A percentile compares a stretch with the other conserved stretches of the same genome.
These are phyloP conservation scores for Neoarthrinium moseri DNA, from an alignment of 2,329 filamentous ascomycete genomes.

Conservation along the genomic window DNA sequence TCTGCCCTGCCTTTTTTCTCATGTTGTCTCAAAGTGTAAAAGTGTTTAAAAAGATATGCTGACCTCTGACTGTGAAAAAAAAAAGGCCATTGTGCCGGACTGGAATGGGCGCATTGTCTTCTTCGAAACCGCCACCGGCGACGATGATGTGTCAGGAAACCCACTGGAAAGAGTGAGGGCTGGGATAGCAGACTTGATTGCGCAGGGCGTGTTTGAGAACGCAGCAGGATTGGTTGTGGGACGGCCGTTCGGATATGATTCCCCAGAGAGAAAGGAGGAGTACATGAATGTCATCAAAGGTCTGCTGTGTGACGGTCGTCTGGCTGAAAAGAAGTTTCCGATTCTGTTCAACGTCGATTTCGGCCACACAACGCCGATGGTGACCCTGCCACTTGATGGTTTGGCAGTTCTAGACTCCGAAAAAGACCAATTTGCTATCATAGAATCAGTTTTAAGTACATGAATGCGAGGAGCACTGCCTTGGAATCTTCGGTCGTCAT, in stretches of 20 bases:
- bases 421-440: slow-evolving; percentile 32
- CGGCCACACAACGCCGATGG: slow-evolving; percentile 39
- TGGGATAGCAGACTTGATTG: slow-evolving; percentile 38
- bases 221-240: slow-evolving; percentile 40
- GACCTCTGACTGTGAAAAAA: too few relatives aligned
- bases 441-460: too few relatives aligned
- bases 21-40: too few relatives aligned
- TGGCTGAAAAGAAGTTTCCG: slow-evolving; percentile 32
- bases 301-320: slow-evolving; percentile 32
- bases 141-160: slow-evolving; percentile 22
- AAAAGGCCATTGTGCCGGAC: slow-evolving; percentile 31
- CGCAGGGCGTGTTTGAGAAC: slow-evolving; percentile 39
- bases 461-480: too few relatives aligned
- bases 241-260: slow-evolving; percentile 38
- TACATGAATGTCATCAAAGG: slow-evolving; percentile 30
- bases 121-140: slow-evolving; percentile 37
- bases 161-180: slow-evolving; percentile 29
- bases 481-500: too few relatives aligned
- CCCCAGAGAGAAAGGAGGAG: slow-evolving; percentile 22
- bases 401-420: slow-evolving; percentile 37
- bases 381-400: slow-evolving; percentile 39
- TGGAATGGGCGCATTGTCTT: slow-evolving; percentile 38
- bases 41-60: too few relatives aligned
- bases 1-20: too few relatives aligned
- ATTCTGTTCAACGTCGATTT: slow-evolving; percentile 41